phyloP scores from a whole-genome alignment of 2,329 filamentous ascomycete species.

The Ceratocystis lukuohia region DNA sequence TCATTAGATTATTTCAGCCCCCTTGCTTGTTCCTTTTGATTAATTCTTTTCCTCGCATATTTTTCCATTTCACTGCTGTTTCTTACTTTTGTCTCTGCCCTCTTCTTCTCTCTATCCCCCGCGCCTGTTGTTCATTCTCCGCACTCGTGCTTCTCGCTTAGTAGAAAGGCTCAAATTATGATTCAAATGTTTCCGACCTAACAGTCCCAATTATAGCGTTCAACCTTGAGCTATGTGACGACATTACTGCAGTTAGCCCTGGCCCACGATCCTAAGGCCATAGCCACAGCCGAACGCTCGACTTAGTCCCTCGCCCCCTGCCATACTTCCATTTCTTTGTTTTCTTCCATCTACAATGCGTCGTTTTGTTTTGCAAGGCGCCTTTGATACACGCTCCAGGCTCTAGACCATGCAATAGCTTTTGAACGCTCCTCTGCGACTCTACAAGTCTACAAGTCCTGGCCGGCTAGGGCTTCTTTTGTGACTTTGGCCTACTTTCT shows the following conservation, averaged over 20 bases:
- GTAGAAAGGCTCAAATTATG: not conserved
- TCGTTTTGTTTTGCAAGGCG: not conserved
- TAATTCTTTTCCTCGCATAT: not conserved
- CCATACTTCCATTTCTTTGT: not conserved
- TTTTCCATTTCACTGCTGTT: not conserved
- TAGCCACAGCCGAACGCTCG: not conserved
- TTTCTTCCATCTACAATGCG: not conserved
- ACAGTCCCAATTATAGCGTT: not conserved
- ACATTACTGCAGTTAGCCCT: not conserved
- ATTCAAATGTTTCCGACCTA: not conserved
- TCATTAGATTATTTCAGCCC: not conserved
- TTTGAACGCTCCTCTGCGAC: not conserved
- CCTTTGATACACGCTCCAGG: not conserved
- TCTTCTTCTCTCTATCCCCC: not conserved
- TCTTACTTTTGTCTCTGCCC: not conserved
- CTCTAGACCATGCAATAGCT: no score
- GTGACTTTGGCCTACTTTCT: not conserved
- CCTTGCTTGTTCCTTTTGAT: not conserved
- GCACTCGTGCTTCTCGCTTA: constrained; percentile 6
- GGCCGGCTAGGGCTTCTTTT: not conserved
- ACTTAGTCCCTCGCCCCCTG: not conserved
- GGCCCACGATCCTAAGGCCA: not conserved
- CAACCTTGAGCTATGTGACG: not conserved
- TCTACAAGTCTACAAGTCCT: not conserved
- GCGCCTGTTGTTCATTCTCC: not conserved